Percentiles rank a stretch among this genome's conserved stretches.
Evolutionary conservation across 495 filamentous ascomycete species (phyloP).

Genomic region (Podospora appendiculata): DNA sequence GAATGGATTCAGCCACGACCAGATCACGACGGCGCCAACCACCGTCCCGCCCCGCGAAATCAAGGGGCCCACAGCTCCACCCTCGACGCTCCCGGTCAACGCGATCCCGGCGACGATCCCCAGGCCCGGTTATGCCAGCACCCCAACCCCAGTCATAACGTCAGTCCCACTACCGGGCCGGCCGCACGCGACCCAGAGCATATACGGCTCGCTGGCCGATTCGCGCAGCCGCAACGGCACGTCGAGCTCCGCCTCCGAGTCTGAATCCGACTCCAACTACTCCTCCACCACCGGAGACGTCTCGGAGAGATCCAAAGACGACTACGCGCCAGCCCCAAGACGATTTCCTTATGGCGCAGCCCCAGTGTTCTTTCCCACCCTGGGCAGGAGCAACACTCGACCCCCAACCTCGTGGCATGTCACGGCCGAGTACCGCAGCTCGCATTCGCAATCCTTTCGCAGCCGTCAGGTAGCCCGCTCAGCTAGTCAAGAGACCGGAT

Average conservation of each 20-base stretch:
- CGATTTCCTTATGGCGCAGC: background rate
- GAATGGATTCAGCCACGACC: background rate
- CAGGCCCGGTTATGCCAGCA: background rate
- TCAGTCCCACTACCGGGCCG: background rate
- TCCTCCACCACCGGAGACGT: too few relatives aligned
- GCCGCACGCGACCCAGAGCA: background rate
- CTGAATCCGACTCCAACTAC: background rate
- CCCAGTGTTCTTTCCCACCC: background rate
- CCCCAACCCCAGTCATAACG: background rate
- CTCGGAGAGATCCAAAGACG: background rate
- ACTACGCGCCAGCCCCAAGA: background rate
- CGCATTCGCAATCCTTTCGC: background rate
- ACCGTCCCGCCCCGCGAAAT: too few relatives aligned
- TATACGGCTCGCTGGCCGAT: background rate
- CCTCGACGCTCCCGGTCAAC: background rate
- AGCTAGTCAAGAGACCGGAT: constrained; percentile 3
- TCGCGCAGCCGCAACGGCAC: constrained; percentile 1
- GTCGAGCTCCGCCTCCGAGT: background rate
- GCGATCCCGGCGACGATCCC: background rate
- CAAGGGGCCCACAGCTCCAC: background rate
- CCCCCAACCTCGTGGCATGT: background rate
- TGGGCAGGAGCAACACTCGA: background rate
- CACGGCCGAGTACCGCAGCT: background rate
- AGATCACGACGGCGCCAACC: background rate
- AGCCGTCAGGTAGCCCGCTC: background rate